These are phyloP conservation scores for Penicillium polonicum DNA, from an alignment of 2,329 filamentous ascomycete species.

Conservation along the genomic window DNA sequence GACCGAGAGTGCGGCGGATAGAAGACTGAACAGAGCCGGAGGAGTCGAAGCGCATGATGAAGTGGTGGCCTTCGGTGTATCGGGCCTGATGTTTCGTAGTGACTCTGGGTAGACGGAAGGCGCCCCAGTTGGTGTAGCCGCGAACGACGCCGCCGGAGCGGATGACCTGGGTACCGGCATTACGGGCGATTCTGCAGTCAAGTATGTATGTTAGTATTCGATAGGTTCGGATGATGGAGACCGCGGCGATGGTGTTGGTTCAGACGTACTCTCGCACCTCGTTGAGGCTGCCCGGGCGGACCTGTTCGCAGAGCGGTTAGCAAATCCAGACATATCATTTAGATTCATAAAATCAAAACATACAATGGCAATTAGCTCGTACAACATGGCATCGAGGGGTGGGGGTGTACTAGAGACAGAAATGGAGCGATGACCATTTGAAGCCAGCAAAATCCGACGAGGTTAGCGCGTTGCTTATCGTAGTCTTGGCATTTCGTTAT, in stretches of 20 bases:
- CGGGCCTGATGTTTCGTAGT: conserved; percentile 77
- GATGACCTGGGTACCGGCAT: conserved; percentile 79
- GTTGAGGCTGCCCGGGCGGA: conserved; percentile 81
- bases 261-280: conserved; percentile 89
- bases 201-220: conserved; percentile 7
- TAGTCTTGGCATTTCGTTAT: conserved; percentile 31
- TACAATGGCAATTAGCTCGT: conserved; percentile 96
- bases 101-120: conserved; percentile 80
- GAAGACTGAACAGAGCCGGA: conserved; percentile 70
- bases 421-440: conserved; percentile 17
- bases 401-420: conserved; percentile 21
- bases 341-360: conserved; percentile 36
- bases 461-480: conserved; percentile 28
- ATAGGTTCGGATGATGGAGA: conserved; percentile 4
- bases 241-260: conserved; percentile 12
- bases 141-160: conserved; percentile 83
- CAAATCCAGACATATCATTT: conserved; percentile 1
- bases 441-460: conserved; percentile 27
- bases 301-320: conserved; percentile 54
- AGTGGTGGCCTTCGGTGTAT: conserved; percentile 88
- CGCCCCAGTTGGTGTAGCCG: conserved; percentile 92
- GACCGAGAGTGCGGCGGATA: conserved; percentile 70
- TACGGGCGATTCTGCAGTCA: conserved; percentile 72
- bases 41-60: conserved; percentile 93
- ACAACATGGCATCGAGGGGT: conserved; percentile 67